A percentile compares a stretch with the other conserved stretches of the same genome.
Evolutionary conservation across 768 basidiomycete genomes (phyloP).

Genomic region (Russula earlei): DNA sequence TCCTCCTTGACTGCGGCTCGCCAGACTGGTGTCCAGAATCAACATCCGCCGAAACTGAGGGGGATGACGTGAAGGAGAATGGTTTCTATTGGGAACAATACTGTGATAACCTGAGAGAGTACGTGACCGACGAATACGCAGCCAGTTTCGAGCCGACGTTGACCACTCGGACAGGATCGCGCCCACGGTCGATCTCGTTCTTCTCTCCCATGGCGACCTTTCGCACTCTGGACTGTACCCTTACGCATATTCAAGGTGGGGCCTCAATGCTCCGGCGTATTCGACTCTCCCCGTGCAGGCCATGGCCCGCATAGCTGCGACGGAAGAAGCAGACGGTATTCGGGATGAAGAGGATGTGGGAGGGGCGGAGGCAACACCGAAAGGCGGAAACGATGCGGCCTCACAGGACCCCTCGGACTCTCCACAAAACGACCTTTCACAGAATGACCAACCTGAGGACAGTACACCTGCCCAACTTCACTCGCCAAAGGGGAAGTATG

Average conservation of each 20-base stretch:
- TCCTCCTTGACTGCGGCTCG: constrained; percentile 92
- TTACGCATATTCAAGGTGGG: constrained; percentile 83
- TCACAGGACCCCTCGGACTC: constrained; percentile 23
- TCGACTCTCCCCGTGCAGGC: constrained; percentile 92
- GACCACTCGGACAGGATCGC: constrained; percentile 46
- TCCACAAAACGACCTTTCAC: constrained; percentile 24
- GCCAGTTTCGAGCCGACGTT: background rate
- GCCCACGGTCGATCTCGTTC: constrained; percentile 77
- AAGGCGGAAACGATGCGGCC: constrained; percentile 16
- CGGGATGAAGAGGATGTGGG: constrained; percentile 63
- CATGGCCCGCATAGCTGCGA: constrained; percentile 85
- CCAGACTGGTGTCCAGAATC: constrained; percentile 73
- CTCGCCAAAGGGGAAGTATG: constrained; percentile 41
- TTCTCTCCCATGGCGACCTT: constrained; percentile 90
- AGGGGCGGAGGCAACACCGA: background rate
- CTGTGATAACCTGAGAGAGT: constrained; percentile 60
- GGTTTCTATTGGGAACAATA: constrained; percentile 52
- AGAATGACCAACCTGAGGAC: constrained; percentile 25
- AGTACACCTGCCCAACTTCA: constrained; percentile 16
- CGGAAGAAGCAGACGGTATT: constrained; percentile 79
- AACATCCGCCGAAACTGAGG: constrained; percentile 21
- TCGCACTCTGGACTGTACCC: constrained; percentile 87
- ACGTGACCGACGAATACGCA: constrained; percentile 24
- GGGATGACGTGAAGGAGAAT: constrained; percentile 26
- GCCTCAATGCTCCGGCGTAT: constrained; percentile 83